Base-by-base conservation (phyloP, 306 rosid genomes). In the Psophocarpus tetragonolobus region DNA sequence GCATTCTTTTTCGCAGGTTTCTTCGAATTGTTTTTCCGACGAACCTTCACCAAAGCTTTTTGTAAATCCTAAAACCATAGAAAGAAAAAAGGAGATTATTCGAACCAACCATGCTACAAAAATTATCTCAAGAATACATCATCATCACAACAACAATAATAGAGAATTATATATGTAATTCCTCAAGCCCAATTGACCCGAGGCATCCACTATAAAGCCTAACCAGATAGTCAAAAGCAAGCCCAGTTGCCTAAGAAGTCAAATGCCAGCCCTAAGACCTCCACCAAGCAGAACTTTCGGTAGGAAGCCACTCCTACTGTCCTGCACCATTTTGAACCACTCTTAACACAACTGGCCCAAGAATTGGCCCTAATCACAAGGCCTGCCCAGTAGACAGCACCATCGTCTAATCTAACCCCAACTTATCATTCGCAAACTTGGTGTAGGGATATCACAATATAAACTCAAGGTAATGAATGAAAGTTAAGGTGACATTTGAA, bases 11-110 rank as follows among this genome's bases (percentile, higher is more conserved):
- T 88, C 5, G 87, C 86, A 14, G 83, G 90, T 89, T 89, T 93
- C 89, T 92, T 94, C 4, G 96, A 94, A 80, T 94, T 92, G 83
- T 92, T 94, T 88, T 79, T 89, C 68, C 83, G 88, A 17, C 96
- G 97, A 77, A 94, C 78, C 94, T 94, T 94, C 89, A 94, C 93
- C 78, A 90, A 68, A 77, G 89, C 93, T 20, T 84, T 90, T 47
- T 81, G 91, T 92, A 94, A 78, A 84, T 89, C 97, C 97, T 94
- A 72, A 67, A 77, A 74, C 75, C 75, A 74, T 6, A n/a, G 42
- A 66, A 74, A 61, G 56, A 53, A 81, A 67, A 67, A 4, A 17
- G 10, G 60, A 63, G 26, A 66, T 71, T 21, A 77, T 12, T 73
- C 61, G n/a, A n/a, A 35, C 38, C 65, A 30, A 77, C 7, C 54